Evolutionary conservation across 306 rosid species (phyloP).

Genomic region (Trifolium repens): DNA sequence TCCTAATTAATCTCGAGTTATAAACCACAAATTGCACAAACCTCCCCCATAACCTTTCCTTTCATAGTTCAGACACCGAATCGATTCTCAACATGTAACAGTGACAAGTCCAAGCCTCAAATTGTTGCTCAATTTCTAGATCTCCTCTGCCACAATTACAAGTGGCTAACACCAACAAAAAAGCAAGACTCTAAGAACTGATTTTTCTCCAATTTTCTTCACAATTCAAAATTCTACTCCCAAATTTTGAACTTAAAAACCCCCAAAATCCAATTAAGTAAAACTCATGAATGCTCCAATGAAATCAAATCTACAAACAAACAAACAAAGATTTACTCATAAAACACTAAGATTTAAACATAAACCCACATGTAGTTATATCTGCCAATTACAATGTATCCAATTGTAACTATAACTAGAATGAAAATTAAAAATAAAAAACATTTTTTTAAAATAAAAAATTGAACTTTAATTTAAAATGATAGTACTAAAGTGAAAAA

Average conservation of each 20-base stretch:
- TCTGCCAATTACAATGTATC: neutral
- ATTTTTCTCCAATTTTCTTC: constrained; percentile 40
- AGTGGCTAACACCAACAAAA: constrained; percentile 30
- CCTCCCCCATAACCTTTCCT: constrained; percentile 15
- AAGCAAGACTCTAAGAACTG: constrained; percentile 29
- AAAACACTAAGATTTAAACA: constrained; percentile 4
- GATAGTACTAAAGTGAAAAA: neutral
- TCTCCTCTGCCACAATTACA: constrained; percentile 48
- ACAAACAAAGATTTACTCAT: constrained; percentile 21
- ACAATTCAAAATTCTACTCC: constrained; percentile 31
- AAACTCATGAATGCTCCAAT: constrained; percentile 51
- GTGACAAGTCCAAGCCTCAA: too few relatives aligned
- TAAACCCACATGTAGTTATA: neutral
- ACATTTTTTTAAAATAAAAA: neutral
- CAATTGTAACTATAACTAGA: neutral
- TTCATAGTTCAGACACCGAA: too few relatives aligned
- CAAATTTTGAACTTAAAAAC: constrained; percentile 36
- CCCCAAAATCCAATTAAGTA: constrained; percentile 19
- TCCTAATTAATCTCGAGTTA: constrained; percentile 46
- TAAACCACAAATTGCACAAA: constrained; percentile 39
- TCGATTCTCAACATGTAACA: too few relatives aligned
- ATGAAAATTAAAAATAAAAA: neutral
- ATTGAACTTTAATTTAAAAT: neutral
- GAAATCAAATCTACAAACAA: constrained; percentile 54
- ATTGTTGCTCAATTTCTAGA: constrained; percentile 12